These are phyloP conservation scores for Cyberlindnera petersonii DNA, from an alignment of 805 yeast species.

Conservation along the genomic window DNA sequence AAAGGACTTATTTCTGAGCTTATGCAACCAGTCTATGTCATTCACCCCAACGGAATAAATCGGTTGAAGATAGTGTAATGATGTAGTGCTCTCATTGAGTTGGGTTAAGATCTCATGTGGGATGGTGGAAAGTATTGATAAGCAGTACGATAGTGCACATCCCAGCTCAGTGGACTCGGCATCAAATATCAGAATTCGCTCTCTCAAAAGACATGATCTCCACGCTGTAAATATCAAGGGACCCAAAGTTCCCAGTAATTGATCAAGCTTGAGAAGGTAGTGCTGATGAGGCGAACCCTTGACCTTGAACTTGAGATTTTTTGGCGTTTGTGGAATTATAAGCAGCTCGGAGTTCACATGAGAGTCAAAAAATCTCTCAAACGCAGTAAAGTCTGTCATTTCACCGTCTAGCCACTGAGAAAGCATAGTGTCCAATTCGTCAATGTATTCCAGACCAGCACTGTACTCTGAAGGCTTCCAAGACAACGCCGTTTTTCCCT, in stretches of 20 bases:
- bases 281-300: slow-evolving; percentile 29
- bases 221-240: slow-evolving; percentile 63
- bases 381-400: slow-evolving; percentile 19
- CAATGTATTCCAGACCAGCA: slow-evolving; percentile 42
- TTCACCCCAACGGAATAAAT: slow-evolving; percentile 61
- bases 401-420: slow-evolving; percentile 19
- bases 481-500: slow-evolving; percentile 16
- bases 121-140: slow-evolving; percentile 57
- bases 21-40: slow-evolving; percentile 43
- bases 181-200: slow-evolving; percentile 47
- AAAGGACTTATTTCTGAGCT: slow-evolving; percentile 31
- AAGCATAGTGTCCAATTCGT: slow-evolving; percentile 31
- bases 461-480: slow-evolving; percentile 43
- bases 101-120: slow-evolving; percentile 49
- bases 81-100: slow-evolving; percentile 28
- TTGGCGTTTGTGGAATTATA: slow-evolving; percentile 14
- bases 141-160: slow-evolving; percentile 52
- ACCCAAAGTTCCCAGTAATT: slow-evolving; percentile 49
- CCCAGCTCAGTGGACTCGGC: slow-evolving; percentile 33
- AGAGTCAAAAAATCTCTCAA: slow-evolving; percentile 26
- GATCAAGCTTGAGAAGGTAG: slow-evolving; percentile 44
- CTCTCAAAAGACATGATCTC: slow-evolving; percentile 58
- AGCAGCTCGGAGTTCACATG: slow-evolving; percentile 17
- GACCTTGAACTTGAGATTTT: background rate
- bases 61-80: slow-evolving; percentile 33